Conservation (phyloP, 2,329 filamentous ascomycete species). For the Leptographium procerum region DNA sequence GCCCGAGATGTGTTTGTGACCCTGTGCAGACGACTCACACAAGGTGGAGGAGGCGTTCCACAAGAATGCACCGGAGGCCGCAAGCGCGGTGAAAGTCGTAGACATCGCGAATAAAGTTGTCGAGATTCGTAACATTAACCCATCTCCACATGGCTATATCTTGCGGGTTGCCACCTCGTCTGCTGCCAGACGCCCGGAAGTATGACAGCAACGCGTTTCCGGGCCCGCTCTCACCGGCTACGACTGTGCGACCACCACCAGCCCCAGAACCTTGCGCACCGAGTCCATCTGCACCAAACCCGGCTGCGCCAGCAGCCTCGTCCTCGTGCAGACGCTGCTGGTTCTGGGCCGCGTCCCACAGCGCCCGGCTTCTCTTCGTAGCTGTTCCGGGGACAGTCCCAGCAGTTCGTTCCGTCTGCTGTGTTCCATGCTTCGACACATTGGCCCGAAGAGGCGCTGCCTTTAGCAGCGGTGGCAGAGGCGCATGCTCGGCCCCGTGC, state of each 20-base stretch:
- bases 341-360: slow-evolving; percentile 43
- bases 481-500: slow-evolving; percentile 4
- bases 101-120: slow-evolving; percentile 73
- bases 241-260: slow-evolving; percentile 10
- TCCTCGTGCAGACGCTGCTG: slow-evolving; percentile 38
- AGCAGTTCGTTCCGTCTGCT: slow-evolving; percentile 12
- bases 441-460: slow-evolving; percentile 13
- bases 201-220: slow-evolving; percentile 11
- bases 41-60: slow-evolving; percentile 60
- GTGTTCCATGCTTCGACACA: not conserved
- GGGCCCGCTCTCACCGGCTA: not conserved
- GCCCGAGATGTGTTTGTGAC: not conserved
- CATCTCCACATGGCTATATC: slow-evolving; percentile 85
- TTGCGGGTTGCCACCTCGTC: slow-evolving; percentile 28
- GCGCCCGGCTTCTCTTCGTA: slow-evolving; percentile 31
- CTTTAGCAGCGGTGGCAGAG: slow-evolving; percentile 13
- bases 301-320: slow-evolving; percentile 21
- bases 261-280: slow-evolving; percentile 15
- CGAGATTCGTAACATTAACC: slow-evolving; percentile 82
- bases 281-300: slow-evolving; percentile 12
- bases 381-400: slow-evolving; percentile 28
- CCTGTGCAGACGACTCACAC: slow-evolving; percentile 40
- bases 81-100: slow-evolving; percentile 79
- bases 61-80: slow-evolving; percentile 74
- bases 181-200: slow-evolving; percentile 7